Evolutionary conservation across 345 rosid genomes (phyloP).

Genomic region (Syzygium aqueum): DNA sequence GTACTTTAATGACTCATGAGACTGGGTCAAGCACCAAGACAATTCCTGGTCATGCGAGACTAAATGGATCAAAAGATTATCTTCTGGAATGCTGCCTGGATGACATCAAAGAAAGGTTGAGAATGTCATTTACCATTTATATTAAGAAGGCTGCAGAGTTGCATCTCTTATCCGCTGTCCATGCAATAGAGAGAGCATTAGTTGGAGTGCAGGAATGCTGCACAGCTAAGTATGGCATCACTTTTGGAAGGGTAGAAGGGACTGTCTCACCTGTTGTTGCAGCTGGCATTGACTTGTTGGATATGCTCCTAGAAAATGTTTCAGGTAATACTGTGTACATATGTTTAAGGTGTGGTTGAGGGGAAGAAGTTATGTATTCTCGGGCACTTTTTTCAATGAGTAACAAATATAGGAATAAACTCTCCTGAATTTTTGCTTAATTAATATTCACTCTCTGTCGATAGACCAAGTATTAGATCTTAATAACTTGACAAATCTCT

Average conservation of each 20-base stretch:
- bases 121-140: constrained; percentile 55
- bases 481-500: neutral
- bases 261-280: constrained; percentile 60
- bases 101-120: constrained; percentile 57
- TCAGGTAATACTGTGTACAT: constrained; percentile 39
- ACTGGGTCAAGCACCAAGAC: constrained; percentile 50
- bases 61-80: constrained; percentile 23
- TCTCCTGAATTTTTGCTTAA: neutral
- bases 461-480: neutral
- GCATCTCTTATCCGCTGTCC: constrained; percentile 58
- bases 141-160: constrained; percentile 52
- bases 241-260: constrained; percentile 49
- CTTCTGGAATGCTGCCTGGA: constrained; percentile 33
- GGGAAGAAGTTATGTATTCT: neutral
- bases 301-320: constrained; percentile 72
- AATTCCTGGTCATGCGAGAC: constrained; percentile 18
- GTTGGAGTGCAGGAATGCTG: constrained; percentile 57
- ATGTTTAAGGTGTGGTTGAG: neutral
- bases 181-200: constrained; percentile 73
- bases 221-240: constrained; percentile 34
- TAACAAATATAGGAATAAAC: neutral
- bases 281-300: constrained; percentile 82
- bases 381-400: neutral
- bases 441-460: neutral
- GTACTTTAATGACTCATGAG: constrained; percentile 66